Evolutionary conservation across 202 grass and related monocot genomes (phyloP), one percentile per base, ranked within the genome.

Genomic region (Setaria italica): DNA sequence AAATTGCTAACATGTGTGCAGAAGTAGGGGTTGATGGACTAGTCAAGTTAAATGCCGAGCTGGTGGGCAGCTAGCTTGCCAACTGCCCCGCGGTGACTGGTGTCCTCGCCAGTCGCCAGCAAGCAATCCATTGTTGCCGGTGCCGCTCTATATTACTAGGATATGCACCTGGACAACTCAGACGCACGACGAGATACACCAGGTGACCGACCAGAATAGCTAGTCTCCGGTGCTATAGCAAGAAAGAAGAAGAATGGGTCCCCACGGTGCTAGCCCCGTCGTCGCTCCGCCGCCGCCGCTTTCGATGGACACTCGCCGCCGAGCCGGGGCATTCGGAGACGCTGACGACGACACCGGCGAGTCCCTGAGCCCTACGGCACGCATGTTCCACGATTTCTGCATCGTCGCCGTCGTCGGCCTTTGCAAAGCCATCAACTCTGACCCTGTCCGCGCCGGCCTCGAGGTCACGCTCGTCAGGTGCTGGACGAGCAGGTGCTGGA

Each of bases 311-410:
- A 74, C 48, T 20, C 5, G 1, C 1, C 2, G 49, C 41, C 15
- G 15, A 11, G 70, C 1, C 17, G 45, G 13, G 25, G 9, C 17
- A 13, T 12, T 0, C 9, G 67, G 8, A 19, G 46, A 50, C 21
- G 70, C 43, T 1, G 72, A 39, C 4, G 32, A 35, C 43, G 47
- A 3, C 49, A 5, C 39, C 7, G 51, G 16, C 3, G 74, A 60
- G 20, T 55, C 74, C 6, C 15, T 77, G 74, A 77, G 55, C 74
- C 74, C 74, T 7, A 46, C 43, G 9, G 43, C 43, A 46, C 43
- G 43, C 43, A 46, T 46, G 43, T 46, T 46, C 43, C 74, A 77
- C 11, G 74, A 77, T 45, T 29, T 77, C n/a, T 77, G 25, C 55
- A 60, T 77, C 1, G 74, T 62, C 20, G 2, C 74, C 21, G 54